Evolutionary conservation across 306 rosid genomes (phyloP).

Genomic region (Glycyrrhiza uralensis): DNA sequence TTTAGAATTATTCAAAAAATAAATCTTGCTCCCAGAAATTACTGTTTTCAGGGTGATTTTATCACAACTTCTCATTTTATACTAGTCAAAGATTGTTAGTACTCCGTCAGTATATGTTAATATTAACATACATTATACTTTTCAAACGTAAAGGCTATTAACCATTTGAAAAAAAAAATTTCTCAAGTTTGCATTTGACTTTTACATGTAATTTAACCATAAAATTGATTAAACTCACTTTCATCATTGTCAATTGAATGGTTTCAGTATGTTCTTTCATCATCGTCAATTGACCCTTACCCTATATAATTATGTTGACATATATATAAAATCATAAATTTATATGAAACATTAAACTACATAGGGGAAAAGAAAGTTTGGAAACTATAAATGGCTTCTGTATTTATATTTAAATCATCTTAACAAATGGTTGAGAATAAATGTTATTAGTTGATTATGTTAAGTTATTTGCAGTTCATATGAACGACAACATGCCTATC

Average conservation of each 20-base stretch:
- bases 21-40: neutral
- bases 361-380: neutral
- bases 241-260: too few species aligned
- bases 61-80: neutral
- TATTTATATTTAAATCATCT: neutral
- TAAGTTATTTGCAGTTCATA: neutral
- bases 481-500: neutral
- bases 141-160: too few species aligned
- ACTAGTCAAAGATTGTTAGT: neutral
- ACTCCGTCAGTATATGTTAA: neutral
- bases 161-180: too few species aligned
- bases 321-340: neutral
- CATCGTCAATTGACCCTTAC: too few species aligned
- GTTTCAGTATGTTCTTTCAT: too few species aligned
- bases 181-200: too few species aligned
- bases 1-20: too few species aligned
- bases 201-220: too few species aligned
- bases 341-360: neutral
- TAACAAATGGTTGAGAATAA: neutral
- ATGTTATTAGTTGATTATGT: neutral
- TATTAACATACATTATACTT: too few species aligned
- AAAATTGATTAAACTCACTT: too few species aligned
- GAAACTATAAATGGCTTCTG: neutral
- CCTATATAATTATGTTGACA: neutral
- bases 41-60: neutral